Evolutionary conservation across 2,329 filamentous ascomycete species (phyloP).

Genomic region (Hypoxylon sp.): DNA sequence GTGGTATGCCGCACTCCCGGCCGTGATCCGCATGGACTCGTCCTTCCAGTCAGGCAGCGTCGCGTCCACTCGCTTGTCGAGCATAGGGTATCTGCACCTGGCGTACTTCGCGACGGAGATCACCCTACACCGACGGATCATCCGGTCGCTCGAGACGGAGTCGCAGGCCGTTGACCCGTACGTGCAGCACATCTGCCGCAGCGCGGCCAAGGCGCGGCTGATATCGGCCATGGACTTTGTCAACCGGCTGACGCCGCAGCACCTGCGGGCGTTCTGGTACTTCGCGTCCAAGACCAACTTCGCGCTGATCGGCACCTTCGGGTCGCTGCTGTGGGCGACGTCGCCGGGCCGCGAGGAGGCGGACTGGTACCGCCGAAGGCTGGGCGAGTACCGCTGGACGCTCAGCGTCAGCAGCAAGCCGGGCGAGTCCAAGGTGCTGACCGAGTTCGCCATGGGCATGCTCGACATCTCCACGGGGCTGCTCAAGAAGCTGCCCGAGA

Average conservation of each 20-base stretch:
- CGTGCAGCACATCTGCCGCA: constrained; percentile 89
- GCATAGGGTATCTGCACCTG: constrained; percentile 82
- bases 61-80: constrained; percentile 59
- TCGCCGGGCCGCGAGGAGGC: constrained; percentile 87
- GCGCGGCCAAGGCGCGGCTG: constrained; percentile 89
- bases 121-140: constrained; percentile 88
- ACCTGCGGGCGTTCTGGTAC: constrained; percentile 93
- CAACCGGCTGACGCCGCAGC: constrained; percentile 85
- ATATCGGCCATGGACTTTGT: constrained; percentile 98
- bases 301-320: constrained; percentile 93
- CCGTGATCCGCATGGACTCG: constrained; percentile 70
- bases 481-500: constrained; percentile 74
- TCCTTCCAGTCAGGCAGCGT: constrained; percentile 54
- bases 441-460: constrained; percentile 79
- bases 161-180: constrained; percentile 72
- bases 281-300: constrained; percentile 91
- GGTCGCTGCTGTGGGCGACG: constrained; percentile 87
- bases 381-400: constrained; percentile 95
- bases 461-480: constrained; percentile 75
- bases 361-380: constrained; percentile 85
- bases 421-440: constrained; percentile 63
- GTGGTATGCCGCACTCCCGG: constrained; percentile 78
- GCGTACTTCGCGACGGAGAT: constrained; percentile 96
- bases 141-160: constrained; percentile 73
- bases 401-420: constrained; percentile 84